Evolutionary conservation across 2,329 filamentous ascomycete species (phyloP).

Genomic region (Lachnellula hyalina): DNA sequence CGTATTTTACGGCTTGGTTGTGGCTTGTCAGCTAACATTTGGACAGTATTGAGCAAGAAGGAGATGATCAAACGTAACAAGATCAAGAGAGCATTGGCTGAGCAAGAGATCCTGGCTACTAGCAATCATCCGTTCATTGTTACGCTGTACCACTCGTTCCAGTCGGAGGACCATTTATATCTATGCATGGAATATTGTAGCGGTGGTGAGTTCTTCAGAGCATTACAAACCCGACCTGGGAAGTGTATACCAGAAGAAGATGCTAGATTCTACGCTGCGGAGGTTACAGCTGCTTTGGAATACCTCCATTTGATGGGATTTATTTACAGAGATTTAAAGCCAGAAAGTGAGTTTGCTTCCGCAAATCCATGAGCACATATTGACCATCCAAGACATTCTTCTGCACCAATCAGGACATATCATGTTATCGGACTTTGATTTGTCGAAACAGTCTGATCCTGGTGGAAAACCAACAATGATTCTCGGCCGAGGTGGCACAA

Average conservation of each 20-base stretch:
- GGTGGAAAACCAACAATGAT: conserved; percentile 98
- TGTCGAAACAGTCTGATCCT: conserved; percentile 95
- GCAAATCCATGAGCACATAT: conserved; percentile 19
- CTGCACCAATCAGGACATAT: conserved; percentile 99
- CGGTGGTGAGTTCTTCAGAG: conserved; percentile 96
- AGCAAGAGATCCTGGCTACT: conserved; percentile 96
- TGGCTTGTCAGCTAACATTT: conserved; percentile 17
- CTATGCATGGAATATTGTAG: conserved; percentile 99
- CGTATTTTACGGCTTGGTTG: conserved; percentile 25
- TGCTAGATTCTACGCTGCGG: conserved; percentile 92
- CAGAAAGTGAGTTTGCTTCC: conserved; percentile 67
- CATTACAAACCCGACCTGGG: conserved; percentile 89
- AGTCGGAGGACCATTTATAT: conserved; percentile 97
- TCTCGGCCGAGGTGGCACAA: conserved; percentile 75
- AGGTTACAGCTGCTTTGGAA: conserved; percentile 93
- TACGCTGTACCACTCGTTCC: conserved; percentile 97
- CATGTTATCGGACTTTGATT: conserved; percentile 98
- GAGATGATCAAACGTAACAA: conserved; percentile 99
- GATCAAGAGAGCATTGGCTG: conserved; percentile 95
- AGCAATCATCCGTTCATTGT: conserved; percentile 99
- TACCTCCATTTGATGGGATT: conserved; percentile 99
- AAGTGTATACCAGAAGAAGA: conserved; percentile 98
- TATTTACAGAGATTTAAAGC: conserved; percentile 96
- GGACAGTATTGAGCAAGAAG: conserved; percentile 90
- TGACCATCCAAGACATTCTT: conserved; percentile 69